Percentiles rank a stretch among this genome's conserved stretches.
Conservation (phyloP, 1,139 yeast genomes). For the Blastobotrys raffinosifermentans region DNA sequence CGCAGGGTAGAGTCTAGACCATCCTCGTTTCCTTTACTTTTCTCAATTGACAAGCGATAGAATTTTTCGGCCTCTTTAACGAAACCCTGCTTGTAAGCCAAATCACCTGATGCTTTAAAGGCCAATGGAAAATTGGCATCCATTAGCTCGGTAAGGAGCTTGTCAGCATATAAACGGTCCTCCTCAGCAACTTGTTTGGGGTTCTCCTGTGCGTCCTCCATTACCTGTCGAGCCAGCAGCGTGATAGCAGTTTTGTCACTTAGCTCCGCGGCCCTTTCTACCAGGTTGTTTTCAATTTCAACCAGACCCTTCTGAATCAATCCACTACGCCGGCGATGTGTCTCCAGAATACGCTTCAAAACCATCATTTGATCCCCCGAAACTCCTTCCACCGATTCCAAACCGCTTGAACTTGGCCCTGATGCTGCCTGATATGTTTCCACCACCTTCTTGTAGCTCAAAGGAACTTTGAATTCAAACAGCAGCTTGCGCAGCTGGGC, state of each 20-base stretch:
- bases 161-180: constrained; percentile 58
- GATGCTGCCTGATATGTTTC: constrained; percentile 19
- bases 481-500: constrained; percentile 24
- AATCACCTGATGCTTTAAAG: constrained; percentile 67
- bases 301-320: constrained; percentile 43
- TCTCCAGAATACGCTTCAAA: constrained; percentile 61
- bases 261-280: constrained; percentile 76
- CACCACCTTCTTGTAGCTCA: constrained; percentile 23
- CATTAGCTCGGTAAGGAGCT: constrained; percentile 56
- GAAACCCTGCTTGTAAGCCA: constrained; percentile 49
- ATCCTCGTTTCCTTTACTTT: too few relatives aligned
- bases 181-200: constrained; percentile 39
- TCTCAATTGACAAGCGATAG: constrained; percentile 52
- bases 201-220: constrained; percentile 21
- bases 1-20: constrained; percentile 42
- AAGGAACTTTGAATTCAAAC: constrained; percentile 27
- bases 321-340: constrained; percentile 55
- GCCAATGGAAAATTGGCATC: constrained; percentile 62
- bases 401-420: too few relatives aligned
- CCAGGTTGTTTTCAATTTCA: constrained; percentile 59
- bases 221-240: constrained; percentile 49
- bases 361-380: constrained; percentile 48
- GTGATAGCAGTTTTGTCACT: constrained; percentile 81
- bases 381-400: constrained; percentile 6
- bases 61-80: constrained; percentile 45